Base-by-base conservation (phyloP, 805 yeast genomes). In the Saccharomyces eubayanus region DNA sequence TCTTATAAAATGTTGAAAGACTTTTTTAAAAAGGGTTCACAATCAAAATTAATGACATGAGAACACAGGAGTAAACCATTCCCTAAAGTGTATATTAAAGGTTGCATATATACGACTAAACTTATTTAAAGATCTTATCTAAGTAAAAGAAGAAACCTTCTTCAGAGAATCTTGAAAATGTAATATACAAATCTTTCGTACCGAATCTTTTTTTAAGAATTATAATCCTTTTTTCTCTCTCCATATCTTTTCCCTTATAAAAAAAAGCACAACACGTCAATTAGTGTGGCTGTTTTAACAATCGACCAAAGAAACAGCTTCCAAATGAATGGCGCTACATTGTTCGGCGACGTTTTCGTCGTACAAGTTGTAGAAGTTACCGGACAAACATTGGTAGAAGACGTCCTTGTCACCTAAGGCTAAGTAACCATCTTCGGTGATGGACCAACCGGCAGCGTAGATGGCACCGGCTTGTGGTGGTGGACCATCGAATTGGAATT, bases 401-500 rank as follows among this genome's bases (percentile, higher is more conserved):
- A 75, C 73, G 50, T 79, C 79, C 50, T 69, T 65, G 60, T 72
- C 69, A 69, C 87, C 87, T 54, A 83, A 67, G 31, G 85, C 85
- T 62, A 83, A 76, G 71, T 75, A 74, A 53, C 79, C 82, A 43
- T 75, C 81, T 58, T 65, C 59, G 49, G 79, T 72, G 48, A 79
- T 70, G 49, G 80, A 73, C 84, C 83, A 79, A 57, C 84, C 84
- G 48, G 78, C 78, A 57, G 85, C 83, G 63, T 76, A 79, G 61
- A 80, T 74, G 52, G 84, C 72, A 65, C 84, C 84, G 29, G 83
- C 85, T 75, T 83, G 87, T 59, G 87, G 87, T 69, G 86, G 84
- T 54, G 86, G 86, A 62, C 87, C 87, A 66, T 83, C 87, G 64
- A 82, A 83, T 73, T 83, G 87, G 78, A 83, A 81, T 74, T 83